Conservation (phyloP, 352 stramenopile species). For the Phytophthora macrochlamydospora region DNA sequence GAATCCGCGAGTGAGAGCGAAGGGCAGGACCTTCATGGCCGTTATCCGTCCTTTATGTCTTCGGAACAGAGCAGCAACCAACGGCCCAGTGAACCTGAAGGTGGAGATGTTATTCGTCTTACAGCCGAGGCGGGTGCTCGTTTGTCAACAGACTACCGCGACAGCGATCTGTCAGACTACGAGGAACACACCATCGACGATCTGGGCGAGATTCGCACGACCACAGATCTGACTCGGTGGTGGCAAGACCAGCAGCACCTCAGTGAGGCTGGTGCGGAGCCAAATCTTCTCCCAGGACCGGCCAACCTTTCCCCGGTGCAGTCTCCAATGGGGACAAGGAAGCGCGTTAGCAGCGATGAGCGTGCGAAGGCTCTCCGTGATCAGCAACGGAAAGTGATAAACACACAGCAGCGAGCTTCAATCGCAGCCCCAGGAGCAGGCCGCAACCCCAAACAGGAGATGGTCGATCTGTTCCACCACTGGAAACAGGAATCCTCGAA, state of each 20-base stretch:
- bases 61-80: conserved; percentile 37
- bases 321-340: conserved; percentile 18
- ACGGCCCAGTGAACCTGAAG: conserved; percentile 25
- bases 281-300: conserved; percentile 9
- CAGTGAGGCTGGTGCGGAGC: conserved; percentile 17
- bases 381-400: neutral
- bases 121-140: conserved; percentile 26
- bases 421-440: conserved; percentile 10
- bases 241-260: conserved; percentile 42
- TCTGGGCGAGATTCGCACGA: conserved; percentile 44
- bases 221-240: conserved; percentile 51
- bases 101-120: conserved; percentile 29
- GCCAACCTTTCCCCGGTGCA: conserved; percentile 20
- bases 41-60: conserved; percentile 43
- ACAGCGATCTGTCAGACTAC: conserved; percentile 44
- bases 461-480: conserved; percentile 37
- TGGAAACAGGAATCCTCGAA: conserved; percentile 41
- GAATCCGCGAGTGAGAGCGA: conserved; percentile 23
- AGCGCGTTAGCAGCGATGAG: conserved; percentile 10
- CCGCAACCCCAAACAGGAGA: conserved; percentile 34
- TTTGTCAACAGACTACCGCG: conserved; percentile 29
- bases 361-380: neutral
- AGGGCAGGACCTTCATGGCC: conserved; percentile 12
- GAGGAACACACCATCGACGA: conserved; percentile 53
- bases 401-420: conserved; percentile 11